Evolutionary conservation across 164 flowering plant species (phyloP), one percentile per base, ranked within the genome.

Genomic region (Macadamia tetraphylla): DNA sequence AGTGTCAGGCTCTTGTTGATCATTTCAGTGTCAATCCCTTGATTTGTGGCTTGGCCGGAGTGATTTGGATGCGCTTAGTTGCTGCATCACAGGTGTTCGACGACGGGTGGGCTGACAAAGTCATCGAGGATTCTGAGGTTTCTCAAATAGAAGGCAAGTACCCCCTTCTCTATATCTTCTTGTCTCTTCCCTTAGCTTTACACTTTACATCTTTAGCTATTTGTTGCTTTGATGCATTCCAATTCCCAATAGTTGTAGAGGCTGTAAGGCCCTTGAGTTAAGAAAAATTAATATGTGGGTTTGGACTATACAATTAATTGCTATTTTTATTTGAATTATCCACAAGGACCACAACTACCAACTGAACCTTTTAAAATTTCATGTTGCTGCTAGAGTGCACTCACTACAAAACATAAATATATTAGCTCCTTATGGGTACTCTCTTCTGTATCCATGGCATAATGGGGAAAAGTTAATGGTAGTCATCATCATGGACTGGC

Each of bases 1-100:
- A 94, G 63, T 87, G 90, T 46, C 74, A 84, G 78, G 88, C 87
- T 62, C 68, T 94, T 77, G 97, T 90, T 57, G 87, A 86, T 73
- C 78, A 77, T 18, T 88, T 86, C 43, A 75, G 81, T 17, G 97
- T 73, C 6, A 84, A 71, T 58, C 89, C 88, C 1, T 52, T 84
- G 76, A 76, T 94, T 61, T 82, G 83, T 72, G 92, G 94, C 31
- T 57, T 88, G 29, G 75, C 82, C 4, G 88, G 82, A n/a, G 70
- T 78, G 9, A 69, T 94, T 60, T 94, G 97, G 97, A 35, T 87
- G 75, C 67, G 91, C 43, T 86, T 72, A 35, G 77, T 94, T 35
- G 83, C 81, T 13, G 46, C 30, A 0, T 76, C 92, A 43, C 32
- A 81, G 69, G 83, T 92, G 69, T 83, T 90, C 66, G 77, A 74